Conservation (phyloP, 495 filamentous ascomycete species). For the Annulohypoxylon moriforme region DNA sequence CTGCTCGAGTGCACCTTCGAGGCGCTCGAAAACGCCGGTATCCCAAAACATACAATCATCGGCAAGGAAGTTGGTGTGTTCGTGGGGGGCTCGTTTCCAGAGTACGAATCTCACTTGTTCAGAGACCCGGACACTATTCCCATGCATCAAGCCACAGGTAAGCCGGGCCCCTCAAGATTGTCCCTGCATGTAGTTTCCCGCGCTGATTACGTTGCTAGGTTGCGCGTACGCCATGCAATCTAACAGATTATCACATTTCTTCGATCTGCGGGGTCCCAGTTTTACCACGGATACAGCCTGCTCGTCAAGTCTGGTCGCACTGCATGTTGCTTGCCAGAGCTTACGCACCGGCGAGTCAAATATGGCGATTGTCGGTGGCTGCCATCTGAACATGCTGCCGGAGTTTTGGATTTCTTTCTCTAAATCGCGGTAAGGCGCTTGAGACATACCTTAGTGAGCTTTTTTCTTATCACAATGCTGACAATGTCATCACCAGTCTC, state of each 20-base stretch:
- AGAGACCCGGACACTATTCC: conserved; percentile 75
- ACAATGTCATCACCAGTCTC: conserved; percentile 57
- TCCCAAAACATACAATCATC: conserved; percentile 78
- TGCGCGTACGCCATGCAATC: conserved; percentile 64
- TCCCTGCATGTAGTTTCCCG: neutral
- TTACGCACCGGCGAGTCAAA: conserved; percentile 68
- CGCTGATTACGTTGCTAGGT: conserved; percentile 57
- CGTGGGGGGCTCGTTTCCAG: conserved; percentile 85
- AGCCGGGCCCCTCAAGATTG: conserved; percentile 61
- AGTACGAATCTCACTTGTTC: conserved; percentile 84
- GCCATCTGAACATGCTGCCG: conserved; percentile 67
- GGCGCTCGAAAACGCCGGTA: conserved; percentile 87
- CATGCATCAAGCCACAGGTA: conserved; percentile 61
- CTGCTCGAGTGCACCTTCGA: conserved; percentile 86
- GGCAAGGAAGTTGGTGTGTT: conserved; percentile 84
- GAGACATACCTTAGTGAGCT: neutral
- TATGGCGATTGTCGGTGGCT: conserved; percentile 67
- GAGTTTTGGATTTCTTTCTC: conserved; percentile 66
- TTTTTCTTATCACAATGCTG: conserved; percentile 51
- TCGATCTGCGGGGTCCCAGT: conserved; percentile 67
- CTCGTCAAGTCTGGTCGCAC: conserved; percentile 75
- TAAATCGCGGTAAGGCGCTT: conserved; percentile 42
- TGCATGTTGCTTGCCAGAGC: conserved; percentile 82
- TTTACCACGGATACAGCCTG: conserved; percentile 90
- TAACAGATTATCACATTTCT: conserved; percentile 72